phyloP scores from a whole-genome alignment of 768 basidiomycete species.

The Wakefieldia striispora region DNA sequence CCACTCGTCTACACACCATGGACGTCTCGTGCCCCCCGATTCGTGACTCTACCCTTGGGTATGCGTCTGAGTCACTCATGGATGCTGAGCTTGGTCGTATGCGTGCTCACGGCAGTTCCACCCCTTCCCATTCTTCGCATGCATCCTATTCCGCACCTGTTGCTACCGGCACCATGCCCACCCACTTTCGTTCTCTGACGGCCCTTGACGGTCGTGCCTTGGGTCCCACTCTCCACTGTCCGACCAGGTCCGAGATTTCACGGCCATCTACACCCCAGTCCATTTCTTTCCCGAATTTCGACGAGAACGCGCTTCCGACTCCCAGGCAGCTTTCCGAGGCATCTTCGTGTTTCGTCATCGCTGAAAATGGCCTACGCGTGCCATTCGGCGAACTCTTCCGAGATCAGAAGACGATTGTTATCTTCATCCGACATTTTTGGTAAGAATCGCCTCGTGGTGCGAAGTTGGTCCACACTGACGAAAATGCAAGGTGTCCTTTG shows the following conservation, averaged over 20 bases:
- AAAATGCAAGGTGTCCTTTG: conserved; percentile 57
- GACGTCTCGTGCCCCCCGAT: conserved; percentile 27
- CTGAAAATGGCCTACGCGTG: conserved; percentile 63
- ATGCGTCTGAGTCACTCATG: conserved; percentile 28
- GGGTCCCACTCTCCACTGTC: neutral
- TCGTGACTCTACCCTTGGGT: conserved; percentile 20
- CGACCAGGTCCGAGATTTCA: conserved; percentile 5
- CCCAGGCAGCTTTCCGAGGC: conserved; percentile 57
- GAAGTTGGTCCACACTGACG: conserved; percentile 4
- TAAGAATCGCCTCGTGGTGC: conserved; percentile 20
- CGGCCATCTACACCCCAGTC: conserved; percentile 19
- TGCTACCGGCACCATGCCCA: neutral
- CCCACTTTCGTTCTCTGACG: conserved; percentile 26
- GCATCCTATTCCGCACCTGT: conserved; percentile 8
- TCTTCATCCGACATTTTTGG: conserved; percentile 91
- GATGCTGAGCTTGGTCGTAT: conserved; percentile 28
- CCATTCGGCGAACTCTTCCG: conserved; percentile 68
- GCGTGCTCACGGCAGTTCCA: conserved; percentile 3
- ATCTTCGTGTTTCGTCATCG: conserved; percentile 59
- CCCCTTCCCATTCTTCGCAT: conserved; percentile 17
- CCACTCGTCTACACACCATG: conserved; percentile 29
- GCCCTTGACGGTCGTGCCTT: conserved; percentile 14
- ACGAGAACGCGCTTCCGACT: conserved; percentile 53
- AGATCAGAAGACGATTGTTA: conserved; percentile 59
- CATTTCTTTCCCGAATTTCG: conserved; percentile 23